A percentile compares a stretch with the other conserved stretches of the same genome.
Evolutionary conservation across 108 stramenopile genomes (phyloP).

Genomic region (Hondaea fermentalgiana): DNA sequence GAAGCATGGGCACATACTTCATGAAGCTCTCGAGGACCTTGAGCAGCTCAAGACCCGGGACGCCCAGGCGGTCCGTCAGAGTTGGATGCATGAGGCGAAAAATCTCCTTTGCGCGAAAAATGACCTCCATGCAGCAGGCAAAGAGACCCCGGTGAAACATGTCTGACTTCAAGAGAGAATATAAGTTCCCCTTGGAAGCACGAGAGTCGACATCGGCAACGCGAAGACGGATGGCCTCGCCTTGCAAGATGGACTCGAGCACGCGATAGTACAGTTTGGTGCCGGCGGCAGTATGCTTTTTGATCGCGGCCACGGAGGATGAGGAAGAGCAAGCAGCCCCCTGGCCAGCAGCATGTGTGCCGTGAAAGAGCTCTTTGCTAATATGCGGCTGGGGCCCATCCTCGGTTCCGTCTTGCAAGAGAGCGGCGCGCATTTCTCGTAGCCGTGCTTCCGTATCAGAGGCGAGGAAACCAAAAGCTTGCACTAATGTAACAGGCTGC

Average conservation of each 20-base stretch:
- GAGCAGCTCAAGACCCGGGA: conserved; percentile 1
- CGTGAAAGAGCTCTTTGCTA: background rate
- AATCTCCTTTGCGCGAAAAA: conserved; percentile 4
- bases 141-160: conserved; percentile 3
- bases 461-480: background rate
- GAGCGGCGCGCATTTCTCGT: background rate
- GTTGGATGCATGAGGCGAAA: background rate
- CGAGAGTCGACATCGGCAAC: background rate
- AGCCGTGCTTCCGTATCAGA: background rate
- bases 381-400: background rate
- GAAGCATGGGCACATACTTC: conserved; percentile 1
- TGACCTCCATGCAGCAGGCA: conserved; percentile 11
- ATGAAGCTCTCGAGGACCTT: conserved; percentile 17
- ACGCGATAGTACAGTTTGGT: background rate
- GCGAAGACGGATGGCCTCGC: background rate
- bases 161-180: background rate
- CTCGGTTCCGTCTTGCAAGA: background rate
- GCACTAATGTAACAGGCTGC: background rate
- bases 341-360: background rate
- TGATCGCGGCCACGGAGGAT: background rate
- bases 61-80: background rate
- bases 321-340: background rate
- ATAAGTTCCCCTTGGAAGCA: background rate
- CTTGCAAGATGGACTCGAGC: background rate
- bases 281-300: background rate